phyloP scores from a whole-genome alignment of 2,329 filamentous ascomycete species.

The Cercospora sp. region DNA sequence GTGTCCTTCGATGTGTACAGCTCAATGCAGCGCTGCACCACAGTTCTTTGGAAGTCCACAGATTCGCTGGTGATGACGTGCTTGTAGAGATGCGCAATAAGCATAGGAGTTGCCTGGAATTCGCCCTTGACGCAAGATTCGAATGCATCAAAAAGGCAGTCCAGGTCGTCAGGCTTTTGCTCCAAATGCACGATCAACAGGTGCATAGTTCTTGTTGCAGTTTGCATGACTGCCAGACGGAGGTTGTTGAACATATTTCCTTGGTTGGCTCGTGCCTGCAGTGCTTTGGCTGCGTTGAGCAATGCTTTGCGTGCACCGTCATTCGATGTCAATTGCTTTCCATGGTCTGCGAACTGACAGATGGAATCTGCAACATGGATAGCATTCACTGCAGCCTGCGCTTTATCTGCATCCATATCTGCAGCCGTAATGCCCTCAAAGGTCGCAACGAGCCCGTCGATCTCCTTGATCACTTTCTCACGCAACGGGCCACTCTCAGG shows the following conservation, averaged over 20 bases:
- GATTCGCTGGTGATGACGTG: conserved; percentile 81
- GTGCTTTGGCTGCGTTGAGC: conserved; percentile 68
- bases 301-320: conserved; percentile 60
- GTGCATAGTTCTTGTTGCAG: conserved; percentile 80
- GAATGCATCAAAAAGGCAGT: conserved; percentile 80
- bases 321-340: conserved; percentile 64
- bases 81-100: conserved; percentile 81
- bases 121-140: conserved; percentile 81
- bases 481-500: conserved; percentile 72
- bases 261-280: conserved; percentile 71
- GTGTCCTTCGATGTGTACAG: conserved; percentile 76
- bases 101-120: conserved; percentile 70
- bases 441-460: conserved; percentile 68
- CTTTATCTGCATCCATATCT: conserved; percentile 64
- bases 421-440: conserved; percentile 50
- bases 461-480: conserved; percentile 70
- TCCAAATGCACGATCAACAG: conserved; percentile 80
- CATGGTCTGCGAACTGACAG: conserved; percentile 63
- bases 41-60: conserved; percentile 78
- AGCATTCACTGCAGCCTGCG: conserved; percentile 79
- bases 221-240: conserved; percentile 83
- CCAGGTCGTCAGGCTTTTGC: conserved; percentile 62
- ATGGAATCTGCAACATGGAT: conserved; percentile 83
- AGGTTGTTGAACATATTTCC: conserved; percentile 70
- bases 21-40: conserved; percentile 83